Evolutionary conservation across 164 flowering plant species (phyloP), one percentile per base, ranked within the genome.

Genomic region (Liquidambar formosana): DNA sequence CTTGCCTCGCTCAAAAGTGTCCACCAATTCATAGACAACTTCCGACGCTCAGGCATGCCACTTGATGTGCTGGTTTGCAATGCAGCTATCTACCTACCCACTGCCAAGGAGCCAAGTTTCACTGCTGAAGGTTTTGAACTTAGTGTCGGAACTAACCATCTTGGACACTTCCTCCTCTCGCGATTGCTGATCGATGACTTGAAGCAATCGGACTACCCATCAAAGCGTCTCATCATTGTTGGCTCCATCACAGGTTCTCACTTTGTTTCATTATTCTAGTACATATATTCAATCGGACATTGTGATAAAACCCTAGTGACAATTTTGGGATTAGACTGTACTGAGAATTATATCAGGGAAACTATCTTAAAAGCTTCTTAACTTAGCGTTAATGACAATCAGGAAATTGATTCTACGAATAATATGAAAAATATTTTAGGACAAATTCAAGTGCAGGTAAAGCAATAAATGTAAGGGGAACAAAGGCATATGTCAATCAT

Each of bases 1-100:
- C 96, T 95, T 57, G 89, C 99, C 23, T 95, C 97, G 11, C 88
- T 94, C 38, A 97, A 92, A 61, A 94, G 99, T 71, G 97, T 94
- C 44, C 82, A 94, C 25, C 97, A 95, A 72, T 95, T 95, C 70
- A 97, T 84, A 0, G 94, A 95, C 60, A 86, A 79, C 78, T 94
- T 91, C 75, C 63, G 79, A 63, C 73, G 82, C 15, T 88, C 92
- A 0, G 97, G 76, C 10, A 77, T 67, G 81, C 97, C 97, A 11
- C 90, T 94, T 21, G 98, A 94, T 75, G 96, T 86, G 38, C 78
- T 94, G 28, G 99, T 94, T 10, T 92, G 97, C 85, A 94, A 94
- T 81, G 99, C 99, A 21, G 99, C 99, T 21, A 90, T 94, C 41
- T 94, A 94, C 77, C 73, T 71, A 66, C 99, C 99, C 16, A 94